Evolutionary conservation across 1,139 yeast genomes (phyloP).

Genomic region (Hemisphaericaspora xylofermentans): DNA sequence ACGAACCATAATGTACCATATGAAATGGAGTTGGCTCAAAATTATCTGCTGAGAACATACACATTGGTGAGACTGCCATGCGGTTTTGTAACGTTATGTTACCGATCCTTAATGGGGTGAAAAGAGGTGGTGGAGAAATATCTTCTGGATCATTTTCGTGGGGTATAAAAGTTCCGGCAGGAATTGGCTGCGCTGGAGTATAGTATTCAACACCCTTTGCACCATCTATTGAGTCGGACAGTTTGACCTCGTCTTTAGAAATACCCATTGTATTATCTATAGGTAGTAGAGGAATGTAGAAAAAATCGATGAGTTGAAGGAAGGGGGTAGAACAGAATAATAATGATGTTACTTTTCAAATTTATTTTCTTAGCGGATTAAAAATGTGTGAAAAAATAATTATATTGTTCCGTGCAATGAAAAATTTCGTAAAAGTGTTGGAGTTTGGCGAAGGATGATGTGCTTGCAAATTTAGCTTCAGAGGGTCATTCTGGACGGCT

Average conservation of each 20-base stretch:
- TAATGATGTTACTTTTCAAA: conserved; percentile 1
- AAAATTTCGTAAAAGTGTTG: too few relatives aligned
- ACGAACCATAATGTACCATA: conserved; percentile 41
- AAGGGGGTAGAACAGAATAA: background rate
- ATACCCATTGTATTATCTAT: conserved; percentile 8
- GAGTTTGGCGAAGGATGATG: too few relatives aligned
- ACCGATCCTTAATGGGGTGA: conserved; percentile 17
- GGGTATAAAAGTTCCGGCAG: conserved; percentile 21
- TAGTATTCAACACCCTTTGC: conserved; percentile 15
- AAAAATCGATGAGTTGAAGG: background rate
- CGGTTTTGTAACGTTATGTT: conserved; percentile 39
- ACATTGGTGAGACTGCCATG: conserved; percentile 61
- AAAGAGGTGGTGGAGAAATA: conserved; percentile 15
- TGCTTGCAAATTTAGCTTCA: too few relatives aligned
- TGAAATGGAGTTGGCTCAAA: conserved; percentile 47
- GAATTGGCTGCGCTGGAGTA: conserved; percentile 19
- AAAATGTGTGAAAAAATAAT: background rate
- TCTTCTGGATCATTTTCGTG: conserved; percentile 5
- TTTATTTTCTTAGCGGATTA: background rate
- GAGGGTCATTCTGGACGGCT: too few relatives aligned
- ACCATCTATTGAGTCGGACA: conserved; percentile 12
- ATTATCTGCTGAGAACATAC: conserved; percentile 45
- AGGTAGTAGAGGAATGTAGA: background rate
- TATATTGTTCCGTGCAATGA: too few relatives aligned
- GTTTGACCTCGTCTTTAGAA: conserved; percentile 10